Conservation (phyloP, 1,139 yeast genomes). For the Yamadazyma pseudoaaseri region DNA sequence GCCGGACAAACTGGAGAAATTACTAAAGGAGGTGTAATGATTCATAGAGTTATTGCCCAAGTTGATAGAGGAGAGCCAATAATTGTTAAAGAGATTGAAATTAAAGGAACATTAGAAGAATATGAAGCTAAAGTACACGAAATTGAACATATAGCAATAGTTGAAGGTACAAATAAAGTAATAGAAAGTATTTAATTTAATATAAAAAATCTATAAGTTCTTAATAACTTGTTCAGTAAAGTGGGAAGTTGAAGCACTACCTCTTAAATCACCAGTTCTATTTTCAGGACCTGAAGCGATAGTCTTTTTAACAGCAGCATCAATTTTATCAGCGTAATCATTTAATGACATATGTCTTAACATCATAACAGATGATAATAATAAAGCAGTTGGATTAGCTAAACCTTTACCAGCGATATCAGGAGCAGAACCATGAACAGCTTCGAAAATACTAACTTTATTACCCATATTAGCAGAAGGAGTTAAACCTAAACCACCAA, state of each 20-base stretch:
- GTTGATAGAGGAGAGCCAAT: slow-evolving; percentile 94
- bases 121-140: slow-evolving; percentile 85
- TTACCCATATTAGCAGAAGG: slow-evolving; percentile 99
- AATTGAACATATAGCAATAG: slow-evolving; percentile 86
- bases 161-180: slow-evolving; percentile 77
- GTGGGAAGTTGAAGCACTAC: slow-evolving; percentile 82
- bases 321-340: slow-evolving; percentile 77
- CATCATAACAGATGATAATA: slow-evolving; percentile 97
- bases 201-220: slow-evolving; percentile 31
- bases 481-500: slow-evolving; percentile 97
- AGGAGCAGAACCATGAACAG: slow-evolving; percentile 98
- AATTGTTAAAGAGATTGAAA: slow-evolving; percentile 72
- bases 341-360: slow-evolving; percentile 95
- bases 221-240: slow-evolving; percentile 72
- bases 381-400: slow-evolving; percentile 97
- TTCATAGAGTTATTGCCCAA: slow-evolving; percentile 89
- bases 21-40: slow-evolving; percentile 90
- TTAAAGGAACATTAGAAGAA: slow-evolving; percentile 67
- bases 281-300: slow-evolving; percentile 91
- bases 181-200: slow-evolving; percentile 33
- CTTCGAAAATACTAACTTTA: slow-evolving; percentile 95
- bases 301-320: slow-evolving; percentile 84
- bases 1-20: slow-evolving; percentile 85
- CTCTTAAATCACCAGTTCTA: slow-evolving; percentile 96
- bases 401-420: slow-evolving; percentile 97